These are phyloP conservation scores for Fraxinus nigra DNA, from an alignment of 305 asterid species.

Conservation along the genomic window DNA sequence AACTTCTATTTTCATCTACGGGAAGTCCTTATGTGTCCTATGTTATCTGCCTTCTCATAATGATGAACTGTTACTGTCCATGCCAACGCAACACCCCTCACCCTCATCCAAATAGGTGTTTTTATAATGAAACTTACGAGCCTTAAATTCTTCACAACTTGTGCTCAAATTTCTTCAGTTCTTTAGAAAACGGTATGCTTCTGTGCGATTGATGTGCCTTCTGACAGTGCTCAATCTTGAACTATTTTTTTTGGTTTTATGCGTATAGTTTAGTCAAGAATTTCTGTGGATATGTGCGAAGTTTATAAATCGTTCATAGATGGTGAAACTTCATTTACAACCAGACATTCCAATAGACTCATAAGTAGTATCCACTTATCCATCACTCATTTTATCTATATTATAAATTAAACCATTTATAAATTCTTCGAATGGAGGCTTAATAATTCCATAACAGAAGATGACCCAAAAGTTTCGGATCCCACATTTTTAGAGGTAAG, in stretches of 20 bases:
- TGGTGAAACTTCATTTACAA: neutral
- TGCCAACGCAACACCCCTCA: neutral
- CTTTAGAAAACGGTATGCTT: neutral
- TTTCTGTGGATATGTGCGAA: neutral
- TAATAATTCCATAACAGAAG: neutral
- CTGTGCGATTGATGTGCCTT: neutral
- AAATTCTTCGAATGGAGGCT: neutral
- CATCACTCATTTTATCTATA: neutral
- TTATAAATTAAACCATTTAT: neutral
- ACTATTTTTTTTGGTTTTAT: neutral
- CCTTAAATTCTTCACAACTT: neutral
- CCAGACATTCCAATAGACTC: neutral
- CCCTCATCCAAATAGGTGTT: neutral
- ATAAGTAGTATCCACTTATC: neutral
- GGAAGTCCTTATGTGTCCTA: neutral
- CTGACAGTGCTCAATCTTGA: neutral
- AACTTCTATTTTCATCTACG: neutral
- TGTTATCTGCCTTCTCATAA: neutral
- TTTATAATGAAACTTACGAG: neutral
- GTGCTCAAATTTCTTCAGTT: neutral
- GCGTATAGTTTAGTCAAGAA: neutral
- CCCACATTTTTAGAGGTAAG: neutral
- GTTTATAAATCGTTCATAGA: neutral
- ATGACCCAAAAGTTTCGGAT: neutral
- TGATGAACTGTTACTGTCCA: neutral